Evolutionary conservation across 2,329 filamentous ascomycete species (phyloP), one percentile per base, ranked within the genome.

Genomic region (Pyricularia sp.): DNA sequence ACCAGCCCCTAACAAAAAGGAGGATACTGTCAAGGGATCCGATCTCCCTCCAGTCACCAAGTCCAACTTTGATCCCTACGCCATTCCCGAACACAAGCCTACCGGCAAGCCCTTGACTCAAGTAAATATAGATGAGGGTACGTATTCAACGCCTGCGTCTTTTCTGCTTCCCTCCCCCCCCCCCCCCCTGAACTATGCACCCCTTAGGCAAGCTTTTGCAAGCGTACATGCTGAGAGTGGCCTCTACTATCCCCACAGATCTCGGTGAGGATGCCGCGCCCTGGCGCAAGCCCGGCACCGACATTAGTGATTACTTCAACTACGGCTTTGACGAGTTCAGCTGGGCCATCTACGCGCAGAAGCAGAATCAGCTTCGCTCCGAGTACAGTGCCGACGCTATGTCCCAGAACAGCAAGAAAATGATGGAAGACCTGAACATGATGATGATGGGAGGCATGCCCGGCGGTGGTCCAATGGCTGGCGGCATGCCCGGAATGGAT

Each of bases 271-370:
- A 93, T 74, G 92, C 94, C 71, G 98, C 97, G 78, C 94, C 94
- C 23, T 99, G 95, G 95, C 90, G 95, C 64, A 90, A 94, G 72
- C 95, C 95, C 0, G 95, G 95, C 65, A 94, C 94, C 12, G 95
- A 99, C 75, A 88, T 97, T 68, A 95, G 92, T 70, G 95, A 99
- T 78, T 98, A 97, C 81, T 98, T 98, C 86, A 98, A 98, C 82
- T 98, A 98, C 79, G 94, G 94, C 70, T 98, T 98, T 76, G 94
- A 98, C 80, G 94, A 98, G 79, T 98, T 97, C 79, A 97, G 94
- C 0, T 99, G 95, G 95, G 92, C 94, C 6, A 87, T 94, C 68
- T 99, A 99, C 78, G 93, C 94, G 36, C 84, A 93, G 70, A 96
- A 97, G 76, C 95, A 98, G 78, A 89, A 95, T 72, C 84, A 83